Conservation (phyloP, 2,329 filamentous ascomycete genomes). For the Hansfordia pulvinata region DNA sequence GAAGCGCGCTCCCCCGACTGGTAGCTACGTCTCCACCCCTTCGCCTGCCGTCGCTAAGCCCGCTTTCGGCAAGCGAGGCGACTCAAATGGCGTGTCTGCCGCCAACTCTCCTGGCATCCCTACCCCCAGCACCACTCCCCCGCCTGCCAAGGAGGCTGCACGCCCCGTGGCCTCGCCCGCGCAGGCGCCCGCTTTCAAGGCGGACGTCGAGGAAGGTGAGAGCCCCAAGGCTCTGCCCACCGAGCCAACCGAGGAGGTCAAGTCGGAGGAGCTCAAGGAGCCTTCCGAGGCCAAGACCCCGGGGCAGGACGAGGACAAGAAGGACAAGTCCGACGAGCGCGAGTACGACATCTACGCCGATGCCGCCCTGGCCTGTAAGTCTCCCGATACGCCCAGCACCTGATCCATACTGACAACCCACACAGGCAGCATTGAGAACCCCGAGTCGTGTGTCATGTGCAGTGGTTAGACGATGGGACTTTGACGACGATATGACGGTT, state of each 20-base stretch:
- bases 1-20: conserved; percentile 52
- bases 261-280: conserved; percentile 52
- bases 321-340: conserved; percentile 56
- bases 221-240: conserved; percentile 67
- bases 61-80: conserved; percentile 47
- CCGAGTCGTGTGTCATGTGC: conserved; percentile 93
- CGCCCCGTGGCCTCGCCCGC: conserved; percentile 41
- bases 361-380: conserved; percentile 74
- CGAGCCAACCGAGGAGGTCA: conserved; percentile 50
- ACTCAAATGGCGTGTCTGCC: conserved; percentile 20
- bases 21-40: conserved; percentile 41
- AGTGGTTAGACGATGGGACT: no score
- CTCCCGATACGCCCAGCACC: neutral
- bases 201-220: conserved; percentile 62
- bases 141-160: conserved; percentile 26
- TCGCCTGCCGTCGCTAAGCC: conserved; percentile 51
- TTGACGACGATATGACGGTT: no score
- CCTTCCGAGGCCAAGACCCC: conserved; percentile 35
- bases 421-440: conserved; percentile 86
- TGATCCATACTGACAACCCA: conserved; percentile 16
- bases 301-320: conserved; percentile 58
- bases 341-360: conserved; percentile 94
- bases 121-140: conserved; percentile 56
- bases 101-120: conserved; percentile 45
- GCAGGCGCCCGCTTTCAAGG: conserved; percentile 57